Conservation (phyloP, 2,329 filamentous ascomycete species). For the Penicillium corylophilum region DNA sequence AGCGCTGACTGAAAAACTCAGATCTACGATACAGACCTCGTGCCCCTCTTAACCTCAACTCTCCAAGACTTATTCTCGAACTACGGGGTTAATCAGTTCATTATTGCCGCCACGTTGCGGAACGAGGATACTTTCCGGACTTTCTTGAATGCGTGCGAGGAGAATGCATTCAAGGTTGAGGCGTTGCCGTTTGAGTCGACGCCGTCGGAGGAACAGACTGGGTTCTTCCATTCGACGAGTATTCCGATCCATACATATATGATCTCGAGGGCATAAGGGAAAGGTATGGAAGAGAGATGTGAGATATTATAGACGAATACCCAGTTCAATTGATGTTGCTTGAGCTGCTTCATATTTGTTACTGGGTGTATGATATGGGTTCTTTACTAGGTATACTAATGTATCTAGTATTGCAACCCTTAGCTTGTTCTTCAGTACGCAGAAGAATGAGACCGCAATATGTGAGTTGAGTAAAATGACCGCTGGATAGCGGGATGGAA, state of each 20-base stretch:
- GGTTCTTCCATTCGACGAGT: constrained; percentile 48
- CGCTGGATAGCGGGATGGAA: too few relatives aligned
- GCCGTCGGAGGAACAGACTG: constrained; percentile 42
- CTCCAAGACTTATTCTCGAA: constrained; percentile 57
- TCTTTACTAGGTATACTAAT: too few relatives aligned
- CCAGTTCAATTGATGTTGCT: background rate
- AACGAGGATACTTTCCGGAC: constrained; percentile 62
- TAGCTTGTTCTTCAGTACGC: too few relatives aligned
- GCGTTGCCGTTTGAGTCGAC: constrained; percentile 45
- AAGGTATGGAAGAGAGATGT: background rate
- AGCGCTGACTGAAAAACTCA: constrained; percentile 25
- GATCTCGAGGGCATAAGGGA: constrained; percentile 19
- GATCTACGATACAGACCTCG: constrained; percentile 62
- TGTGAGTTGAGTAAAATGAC: too few relatives aligned
- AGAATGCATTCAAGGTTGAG: constrained; percentile 41
- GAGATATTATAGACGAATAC: background rate
- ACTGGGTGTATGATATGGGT: too few relatives aligned
- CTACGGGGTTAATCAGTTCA: constrained; percentile 51
- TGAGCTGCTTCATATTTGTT: too few relatives aligned
- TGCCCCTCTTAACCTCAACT: constrained; percentile 58
- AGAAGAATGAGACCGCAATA: too few relatives aligned
- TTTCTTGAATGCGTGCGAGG: constrained; percentile 60
- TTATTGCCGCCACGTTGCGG: constrained; percentile 62
- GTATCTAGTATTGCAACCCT: too few relatives aligned
- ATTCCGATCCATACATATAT: constrained; percentile 41